These are phyloP conservation scores for Pascua guehoae DNA, from an alignment of 1,284 basidiomycete species.

Conservation along the genomic window DNA sequence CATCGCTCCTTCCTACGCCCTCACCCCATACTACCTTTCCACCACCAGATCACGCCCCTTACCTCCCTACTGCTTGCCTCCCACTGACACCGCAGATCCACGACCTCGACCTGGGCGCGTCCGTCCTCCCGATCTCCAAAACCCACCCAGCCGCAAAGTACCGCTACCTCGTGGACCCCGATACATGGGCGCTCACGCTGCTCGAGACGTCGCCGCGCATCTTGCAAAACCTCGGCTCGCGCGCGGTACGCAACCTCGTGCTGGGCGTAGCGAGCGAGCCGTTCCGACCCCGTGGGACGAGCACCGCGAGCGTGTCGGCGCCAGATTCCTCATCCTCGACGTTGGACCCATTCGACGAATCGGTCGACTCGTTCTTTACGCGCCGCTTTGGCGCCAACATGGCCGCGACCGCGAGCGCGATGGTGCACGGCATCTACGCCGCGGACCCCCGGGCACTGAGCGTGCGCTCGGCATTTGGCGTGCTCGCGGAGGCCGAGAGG, in stretches of 20 bases:
- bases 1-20: too few species aligned
- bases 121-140: conserved; percentile 36
- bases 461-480: conserved; percentile 70
- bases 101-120: conserved; percentile 22
- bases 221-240: background rate
- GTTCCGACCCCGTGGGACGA: conserved; percentile 46
- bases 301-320: conserved; percentile 45
- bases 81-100: conserved; percentile 14
- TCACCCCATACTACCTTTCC: too few species aligned
- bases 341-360: conserved; percentile 60
- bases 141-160: conserved; percentile 43
- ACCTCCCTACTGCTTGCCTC: too few species aligned
- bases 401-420: conserved; percentile 73
- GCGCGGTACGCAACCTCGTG: conserved; percentile 47
- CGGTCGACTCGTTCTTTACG: conserved; percentile 71
- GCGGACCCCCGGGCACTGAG: conserved; percentile 74
- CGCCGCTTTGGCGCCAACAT: conserved; percentile 71
- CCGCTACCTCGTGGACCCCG: conserved; percentile 36
- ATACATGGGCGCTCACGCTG: background rate
- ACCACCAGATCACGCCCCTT: too few species aligned
- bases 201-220: conserved; percentile 7
- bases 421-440: conserved; percentile 91
- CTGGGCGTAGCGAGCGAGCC: conserved; percentile 60
- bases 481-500: conserved; percentile 66
- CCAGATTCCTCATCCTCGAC: too few species aligned